phyloP scores from a whole-genome alignment of 441 rosid genomes.

The Erodium texanum region DNA sequence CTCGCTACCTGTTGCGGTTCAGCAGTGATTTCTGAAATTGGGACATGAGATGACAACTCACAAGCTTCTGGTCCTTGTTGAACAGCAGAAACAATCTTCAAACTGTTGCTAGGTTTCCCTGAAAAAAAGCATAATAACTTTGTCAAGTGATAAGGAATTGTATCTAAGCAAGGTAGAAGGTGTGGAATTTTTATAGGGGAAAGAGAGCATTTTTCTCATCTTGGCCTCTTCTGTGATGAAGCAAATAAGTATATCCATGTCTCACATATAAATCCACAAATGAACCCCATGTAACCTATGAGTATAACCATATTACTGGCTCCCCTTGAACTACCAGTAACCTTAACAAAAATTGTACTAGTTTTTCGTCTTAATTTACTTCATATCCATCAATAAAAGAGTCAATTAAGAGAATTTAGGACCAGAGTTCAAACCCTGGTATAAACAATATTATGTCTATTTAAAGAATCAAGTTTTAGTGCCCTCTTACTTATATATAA shows the following conservation, averaged over 20 bases:
- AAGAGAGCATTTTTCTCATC: too few relatives aligned
- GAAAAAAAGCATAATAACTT: conserved; percentile 8
- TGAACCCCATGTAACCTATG: neutral
- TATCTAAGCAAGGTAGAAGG: neutral
- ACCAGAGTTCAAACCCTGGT: too few relatives aligned
- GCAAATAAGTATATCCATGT: too few relatives aligned
- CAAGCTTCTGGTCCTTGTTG: conserved; percentile 15
- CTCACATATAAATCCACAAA: too few relatives aligned
- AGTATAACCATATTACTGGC: neutral
- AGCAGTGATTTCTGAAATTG: conserved; percentile 15
- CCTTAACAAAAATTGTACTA: neutral
- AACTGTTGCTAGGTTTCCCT: conserved; percentile 19
- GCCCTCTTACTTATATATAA: too few relatives aligned
- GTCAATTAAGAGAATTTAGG: neutral
- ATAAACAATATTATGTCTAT: too few relatives aligned
- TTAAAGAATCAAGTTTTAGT: too few relatives aligned
- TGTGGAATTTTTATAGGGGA: neutral
- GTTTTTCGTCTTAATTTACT: neutral
- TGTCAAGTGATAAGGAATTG: neutral
- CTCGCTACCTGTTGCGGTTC: conserved; percentile 15
- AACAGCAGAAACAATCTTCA: conserved; percentile 6
- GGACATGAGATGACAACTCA: conserved; percentile 9
- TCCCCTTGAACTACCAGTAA: neutral
- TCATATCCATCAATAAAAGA: neutral
- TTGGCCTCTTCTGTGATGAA: too few relatives aligned